phyloP scores from a whole-genome alignment of 2,329 filamentous ascomycete genomes.

The Fusarium sp. region DNA sequence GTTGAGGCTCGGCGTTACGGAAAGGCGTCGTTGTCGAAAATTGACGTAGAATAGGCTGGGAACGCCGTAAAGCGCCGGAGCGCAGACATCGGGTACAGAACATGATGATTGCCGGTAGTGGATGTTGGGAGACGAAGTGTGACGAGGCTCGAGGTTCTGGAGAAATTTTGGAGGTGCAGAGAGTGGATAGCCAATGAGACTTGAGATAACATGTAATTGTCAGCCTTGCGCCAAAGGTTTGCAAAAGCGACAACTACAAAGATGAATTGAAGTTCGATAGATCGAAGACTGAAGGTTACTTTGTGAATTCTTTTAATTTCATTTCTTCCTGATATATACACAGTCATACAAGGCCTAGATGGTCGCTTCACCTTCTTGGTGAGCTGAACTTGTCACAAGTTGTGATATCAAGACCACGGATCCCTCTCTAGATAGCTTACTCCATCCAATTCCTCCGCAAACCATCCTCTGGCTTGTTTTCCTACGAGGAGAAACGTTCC shows the following conservation, averaged over 20 bases:
- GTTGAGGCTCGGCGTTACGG: constrained; percentile 55
- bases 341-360: constrained; percentile 51
- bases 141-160: constrained; percentile 44
- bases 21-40: constrained; percentile 58
- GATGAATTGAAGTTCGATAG: constrained; percentile 3
- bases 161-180: constrained; percentile 50
- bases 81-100: constrained; percentile 65
- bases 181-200: constrained; percentile 48
- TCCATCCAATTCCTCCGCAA: constrained; percentile 17
- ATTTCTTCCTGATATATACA: constrained; percentile 53
- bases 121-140: constrained; percentile 46
- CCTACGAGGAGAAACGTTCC: constrained; percentile 52
- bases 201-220: constrained; percentile 36
- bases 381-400: constrained; percentile 39
- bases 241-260: constrained; percentile 5
- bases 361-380: constrained; percentile 36
- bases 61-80: constrained; percentile 53
- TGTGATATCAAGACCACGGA: constrained; percentile 41
- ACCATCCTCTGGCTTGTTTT: constrained; percentile 2
- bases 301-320: constrained; percentile 43
- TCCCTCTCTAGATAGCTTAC: constrained; percentile 42
- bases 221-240: constrained; percentile 48
- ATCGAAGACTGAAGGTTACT: constrained; percentile 1
- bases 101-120: constrained; percentile 52
- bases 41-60: constrained; percentile 51